Base-by-base conservation (phyloP, 805 yeast genomes). In the Starmerella geochares region DNA sequence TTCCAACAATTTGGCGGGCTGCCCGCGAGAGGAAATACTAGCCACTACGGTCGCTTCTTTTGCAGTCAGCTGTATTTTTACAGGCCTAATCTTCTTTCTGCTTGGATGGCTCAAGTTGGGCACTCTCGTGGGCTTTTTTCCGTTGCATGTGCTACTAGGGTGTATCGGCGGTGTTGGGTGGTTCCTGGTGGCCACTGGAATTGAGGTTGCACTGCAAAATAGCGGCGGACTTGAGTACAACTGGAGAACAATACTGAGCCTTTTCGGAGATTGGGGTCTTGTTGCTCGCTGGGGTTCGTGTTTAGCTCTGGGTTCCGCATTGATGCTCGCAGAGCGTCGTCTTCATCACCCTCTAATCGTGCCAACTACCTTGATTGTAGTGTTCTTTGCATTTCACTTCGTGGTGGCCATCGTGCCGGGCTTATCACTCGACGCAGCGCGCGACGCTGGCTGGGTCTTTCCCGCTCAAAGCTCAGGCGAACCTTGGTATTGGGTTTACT, bases 141-240 rank as follows among this genome's bases (percentile, higher is more conserved):
- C 98, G 0, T 73, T 96, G 54, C 98, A 92, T 65, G 90, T 92
- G 49, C 72, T 92, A 25, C 92, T 92, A 32, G 98, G 98, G 1
- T 92, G 97, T 64, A 88, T 92, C 58, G 98, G 98, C 35, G 98
- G 98, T 61, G 98, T 92, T 44, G 98, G 98, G 7, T 88, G 85
- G 67, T 92, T 92, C 66, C 71, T 92, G 45, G 70, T 87, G 1
- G 81, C 85, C 1, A 92, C 98, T 0, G 98, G 95, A 1, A 67
- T 92, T 25, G 96, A 90, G 61, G 95, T 92, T 0, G 76, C 86
- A n/a, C 80, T 95, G 0, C 71, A 95, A 51, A 66, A 85, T 44
- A 20, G 13, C 13, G 84, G 85, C 3, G 81, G 86, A 2, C 65
- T 90, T 38, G 73, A 73, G 46, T 88, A 86, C 62, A 74, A 79